Evolutionary conservation across 305 asterid species (phyloP).

Genomic region (Andrographis paniculata): DNA sequence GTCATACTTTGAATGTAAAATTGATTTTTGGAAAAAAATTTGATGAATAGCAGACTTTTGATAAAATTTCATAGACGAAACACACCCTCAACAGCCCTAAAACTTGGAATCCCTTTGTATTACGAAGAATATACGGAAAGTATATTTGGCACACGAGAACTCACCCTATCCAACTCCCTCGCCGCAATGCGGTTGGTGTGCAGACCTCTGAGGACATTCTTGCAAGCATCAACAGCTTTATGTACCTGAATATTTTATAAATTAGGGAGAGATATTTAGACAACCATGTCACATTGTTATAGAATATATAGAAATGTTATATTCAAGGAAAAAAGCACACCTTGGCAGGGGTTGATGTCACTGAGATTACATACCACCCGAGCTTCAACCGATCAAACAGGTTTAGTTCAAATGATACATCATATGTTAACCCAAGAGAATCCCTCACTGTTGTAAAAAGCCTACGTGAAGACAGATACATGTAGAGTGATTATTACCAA

Average conservation of each 20-base stretch:
- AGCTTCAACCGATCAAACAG: conserved; percentile 91
- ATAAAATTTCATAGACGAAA: conserved; percentile 1
- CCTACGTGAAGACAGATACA: conserved; percentile 42
- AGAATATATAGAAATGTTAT: conserved; percentile 8
- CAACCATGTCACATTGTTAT: conserved; percentile 10
- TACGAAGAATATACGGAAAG: conserved; percentile 1
- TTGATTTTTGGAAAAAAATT: too few relatives aligned
- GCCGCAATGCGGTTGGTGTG: conserved; percentile 67
- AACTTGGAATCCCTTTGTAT: too few relatives aligned
- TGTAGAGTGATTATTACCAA: too few relatives aligned
- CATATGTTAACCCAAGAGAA: conserved; percentile 96
- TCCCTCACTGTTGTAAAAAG: conserved; percentile 95
- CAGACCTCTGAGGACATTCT: conserved; percentile 88
- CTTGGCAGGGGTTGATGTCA: conserved; percentile 97
- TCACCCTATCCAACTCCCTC: conserved; percentile 94
- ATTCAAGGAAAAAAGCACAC: conserved; percentile 28
- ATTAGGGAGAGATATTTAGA: conserved; percentile 16
- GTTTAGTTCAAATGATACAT: conserved; percentile 93
- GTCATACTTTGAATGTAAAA: too few relatives aligned
- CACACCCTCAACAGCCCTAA: too few relatives aligned
- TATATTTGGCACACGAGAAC: conserved; percentile 24
- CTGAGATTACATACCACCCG: conserved; percentile 97
- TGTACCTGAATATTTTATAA: conserved; percentile 54
- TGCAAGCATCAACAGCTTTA: conserved; percentile 99
- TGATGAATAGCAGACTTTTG: too few relatives aligned